Base-by-base conservation (phyloP, 768 basidiomycete species). In the Coprinopsis sp. region DNA sequence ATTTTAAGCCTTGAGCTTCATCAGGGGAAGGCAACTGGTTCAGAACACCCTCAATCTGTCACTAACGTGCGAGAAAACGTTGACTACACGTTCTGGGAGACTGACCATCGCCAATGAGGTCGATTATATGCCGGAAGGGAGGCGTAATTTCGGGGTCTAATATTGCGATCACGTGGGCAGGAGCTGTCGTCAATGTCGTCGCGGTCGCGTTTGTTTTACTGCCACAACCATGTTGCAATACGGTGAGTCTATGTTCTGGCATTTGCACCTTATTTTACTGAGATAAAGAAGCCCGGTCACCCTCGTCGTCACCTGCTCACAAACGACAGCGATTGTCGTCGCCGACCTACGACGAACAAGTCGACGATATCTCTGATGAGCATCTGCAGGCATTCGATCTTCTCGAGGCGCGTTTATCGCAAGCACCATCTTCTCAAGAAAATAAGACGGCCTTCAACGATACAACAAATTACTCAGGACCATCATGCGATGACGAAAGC, bases 281-380 rank as follows among this genome's bases (percentile, higher is more conserved):
- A 42, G 7, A 42, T 30, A 33, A 27, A n/a, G 30, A 55, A 50
- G 44, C 37, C 54, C 51, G 50, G n/a, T 65, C 62, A 42, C 65
- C 68, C 8, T 60, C 65, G 47, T 59, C 56, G 33, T 77, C 75
- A 4, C 77, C 76, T n/a, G 57, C 66, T 8, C 66, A 68, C 31
- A 87, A 87, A 62, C 71, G 79, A 18, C 76, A 77, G 53, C 71
- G 84, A 33, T 70, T 84, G 23, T 82, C 82, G 0, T 84, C 83
- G 1, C 82, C 84, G 1, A 77, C 77, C 18, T 82, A 81, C 50
- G 83, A 84, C 50, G 67, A 72, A 37, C 74, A 74, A 51, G 56
- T 77, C 19, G 64, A 51, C 6, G 74, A 74, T 18, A 58, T 79
- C 44, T 84, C 73, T 41, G 73, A 78, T 49, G 74, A 79, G 27